A percentile compares a stretch with the other conserved stretches of the same genome.
Conservation (phyloP, 805 yeast species). For the Cyberlindnera nakhonratchasimensis region DNA sequence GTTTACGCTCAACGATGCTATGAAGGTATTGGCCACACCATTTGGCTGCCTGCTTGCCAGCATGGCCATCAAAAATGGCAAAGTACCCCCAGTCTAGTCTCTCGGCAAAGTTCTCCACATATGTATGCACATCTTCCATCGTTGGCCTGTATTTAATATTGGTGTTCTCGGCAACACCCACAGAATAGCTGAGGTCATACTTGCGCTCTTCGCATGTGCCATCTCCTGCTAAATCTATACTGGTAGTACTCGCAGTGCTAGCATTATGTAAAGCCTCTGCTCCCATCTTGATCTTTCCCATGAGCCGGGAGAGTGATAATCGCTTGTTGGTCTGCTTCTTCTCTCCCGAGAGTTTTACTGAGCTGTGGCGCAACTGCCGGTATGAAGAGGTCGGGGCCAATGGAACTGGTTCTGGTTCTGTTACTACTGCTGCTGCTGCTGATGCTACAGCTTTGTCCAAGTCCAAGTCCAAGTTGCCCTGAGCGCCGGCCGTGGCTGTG, state of each 20-base stretch:
- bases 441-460: neutral
- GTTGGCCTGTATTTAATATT: slow-evolving; percentile 76
- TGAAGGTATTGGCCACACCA: slow-evolving; percentile 93
- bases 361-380: neutral
- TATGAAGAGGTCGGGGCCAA: slow-evolving; percentile 1
- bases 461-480: too few relatives aligned
- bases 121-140: slow-evolving; percentile 96
- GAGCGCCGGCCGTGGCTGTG: too few relatives aligned
- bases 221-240: slow-evolving; percentile 2
- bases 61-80: slow-evolving; percentile 96
- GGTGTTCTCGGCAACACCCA: slow-evolving; percentile 90
- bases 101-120: slow-evolving; percentile 90
- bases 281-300: slow-evolving; percentile 10
- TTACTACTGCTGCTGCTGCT: neutral
- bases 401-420: too few relatives aligned
- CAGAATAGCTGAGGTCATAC: slow-evolving; percentile 62
- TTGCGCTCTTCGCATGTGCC: slow-evolving; percentile 1
- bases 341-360: neutral
- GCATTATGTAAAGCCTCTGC: slow-evolving; percentile 1
- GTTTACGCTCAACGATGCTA: slow-evolving; percentile 55
- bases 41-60: slow-evolving; percentile 87
- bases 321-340: slow-evolving; percentile 3
- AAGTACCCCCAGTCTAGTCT: slow-evolving; percentile 90
- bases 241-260: neutral
- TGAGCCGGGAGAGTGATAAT: slow-evolving; percentile 8